Evolutionary conservation across 768 basidiomycete genomes (phyloP), one percentile per base, ranked within the genome.

Genomic region (Kwoniella bestiolae): DNA sequence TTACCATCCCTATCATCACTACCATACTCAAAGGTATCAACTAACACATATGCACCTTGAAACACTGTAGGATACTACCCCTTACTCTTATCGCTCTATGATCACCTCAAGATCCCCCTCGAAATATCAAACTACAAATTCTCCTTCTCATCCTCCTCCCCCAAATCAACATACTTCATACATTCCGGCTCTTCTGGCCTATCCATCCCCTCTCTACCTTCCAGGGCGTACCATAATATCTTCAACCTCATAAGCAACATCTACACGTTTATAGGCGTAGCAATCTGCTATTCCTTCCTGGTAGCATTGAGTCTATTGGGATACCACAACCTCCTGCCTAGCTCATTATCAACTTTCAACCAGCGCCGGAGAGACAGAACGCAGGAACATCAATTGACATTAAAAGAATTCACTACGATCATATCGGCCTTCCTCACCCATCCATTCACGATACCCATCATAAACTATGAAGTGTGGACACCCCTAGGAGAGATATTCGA

Each of bases 11-110:
- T n/a, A n/a, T n/a, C n/a, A n/a, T n/a, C n/a, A n/a, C n/a, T n/a
- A n/a, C n/a, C n/a, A n/a, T n/a, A n/a, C n/a, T n/a, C n/a, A 41
- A 41, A 41, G 38, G 38, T 41, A 41, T 41, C 12, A 14, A 41
- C 38, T 18, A 41, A 11, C 12, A 41, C 12, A 41, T 1, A 11
- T 41, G 12, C 38, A 3, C n/a, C 45, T 11, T 1, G 16, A 3
- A n/a, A n/a, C n/a, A n/a, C n/a, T n/a, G n/a, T 63, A 89, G 90
- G 90, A 0, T 91, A 91, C 78, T 91, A 91, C 76, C 85, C 85
- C 0, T 85, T 86, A 49, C 83, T 91, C n/a, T 87, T 90, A 26
- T 80, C 85, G 1, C 80, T 91, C 8, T 91, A 91, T 79, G 83
- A 82, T 50, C 83, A 82, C 21, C 82, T 91, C 6, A 87, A 86